Evolutionary conservation across 805 yeast species (phyloP), one percentile per base, ranked within the genome.

Genomic region (Yamadazyma insecticola): DNA sequence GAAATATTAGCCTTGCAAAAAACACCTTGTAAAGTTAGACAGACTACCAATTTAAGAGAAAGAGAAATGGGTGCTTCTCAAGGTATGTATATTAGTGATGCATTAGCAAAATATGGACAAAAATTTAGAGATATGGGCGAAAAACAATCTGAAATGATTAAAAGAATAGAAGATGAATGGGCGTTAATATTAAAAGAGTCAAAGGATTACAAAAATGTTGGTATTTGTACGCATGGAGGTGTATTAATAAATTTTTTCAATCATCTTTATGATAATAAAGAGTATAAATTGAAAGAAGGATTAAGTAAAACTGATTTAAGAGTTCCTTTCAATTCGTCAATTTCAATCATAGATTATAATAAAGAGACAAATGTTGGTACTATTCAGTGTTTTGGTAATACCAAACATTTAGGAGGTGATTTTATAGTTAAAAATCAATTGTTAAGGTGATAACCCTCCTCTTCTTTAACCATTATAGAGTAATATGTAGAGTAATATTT

Each of bases 151-250:
- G 66, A 53, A 11, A 67, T 84, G 33, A 45, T 70, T 17, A 50
- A 37, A 1, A 63, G 95, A 35, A 60, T 85, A 4, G 55, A 57
- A 6, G 32, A 44, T 4, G 76, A 68, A 29, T 70, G n/a, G n/a
- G n/a, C n/a, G n/a, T n/a, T n/a, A n/a, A n/a, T n/a, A n/a, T n/a
- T n/a, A n/a, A n/a, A n/a, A n/a, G n/a, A n/a, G n/a, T 43, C 42
- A 0, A 47, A 57, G 2, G 53, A 54, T 15, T 49, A 55, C 33
- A 56, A 55, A 29, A 83, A 82, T 44, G 68, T 81, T 2, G 60
- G 78, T 10, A 37, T 84, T 13, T 74, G 86, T 35, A 75, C 87
- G 10, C 95, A 86, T 51, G 95, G 95, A 13, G 95, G 95, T 6
- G 81, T 82, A 2, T 78, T 86, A 12, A 72, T 85, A 27, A 71